phyloP scores from a whole-genome alignment of 305 asterid species.

The Fraxinus sp. region DNA sequence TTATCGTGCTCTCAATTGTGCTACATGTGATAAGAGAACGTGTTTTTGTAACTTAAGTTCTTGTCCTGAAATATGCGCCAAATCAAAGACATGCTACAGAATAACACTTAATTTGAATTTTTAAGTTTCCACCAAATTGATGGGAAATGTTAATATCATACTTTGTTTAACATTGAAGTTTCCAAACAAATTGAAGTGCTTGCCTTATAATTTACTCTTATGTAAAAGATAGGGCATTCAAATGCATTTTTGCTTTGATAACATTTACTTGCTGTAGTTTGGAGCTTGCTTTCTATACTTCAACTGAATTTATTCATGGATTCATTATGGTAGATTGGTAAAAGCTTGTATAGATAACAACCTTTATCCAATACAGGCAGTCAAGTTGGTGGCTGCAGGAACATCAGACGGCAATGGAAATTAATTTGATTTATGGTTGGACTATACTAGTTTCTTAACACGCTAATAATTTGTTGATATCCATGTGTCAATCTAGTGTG shows the following conservation, averaged over 20 bases:
- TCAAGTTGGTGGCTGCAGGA: conserved; percentile 69
- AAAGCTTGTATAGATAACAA: background rate
- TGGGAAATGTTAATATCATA: conserved; percentile 21
- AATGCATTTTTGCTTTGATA: conserved; percentile 6
- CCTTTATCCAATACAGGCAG: conserved; percentile 53
- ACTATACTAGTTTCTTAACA: background rate
- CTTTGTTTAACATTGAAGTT: conserved; percentile 27
- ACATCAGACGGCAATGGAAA: conserved; percentile 37
- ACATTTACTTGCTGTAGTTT: background rate
- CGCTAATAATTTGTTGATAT: background rate
- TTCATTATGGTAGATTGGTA: background rate
- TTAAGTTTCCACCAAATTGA: conserved; percentile 39
- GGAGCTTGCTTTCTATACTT: background rate
- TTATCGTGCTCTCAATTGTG: background rate
- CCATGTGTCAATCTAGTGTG: background rate
- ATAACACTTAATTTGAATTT: conserved; percentile 18
- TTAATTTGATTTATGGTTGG: conserved; percentile 12
- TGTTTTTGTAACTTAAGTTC: conserved; percentile 13
- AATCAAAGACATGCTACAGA: background rate
- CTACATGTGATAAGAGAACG: conserved; percentile 6
- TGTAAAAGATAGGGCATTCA: conserved; percentile 12
- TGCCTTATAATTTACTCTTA: conserved; percentile 35
- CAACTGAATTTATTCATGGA: background rate
- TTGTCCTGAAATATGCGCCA: background rate
- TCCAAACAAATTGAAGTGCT: conserved; percentile 20